A percentile compares a stretch with the other conserved stretches of the same genome.
phyloP scores from a whole-genome alignment of 768 basidiomycete species.

The Leccinum longicurvipes region DNA sequence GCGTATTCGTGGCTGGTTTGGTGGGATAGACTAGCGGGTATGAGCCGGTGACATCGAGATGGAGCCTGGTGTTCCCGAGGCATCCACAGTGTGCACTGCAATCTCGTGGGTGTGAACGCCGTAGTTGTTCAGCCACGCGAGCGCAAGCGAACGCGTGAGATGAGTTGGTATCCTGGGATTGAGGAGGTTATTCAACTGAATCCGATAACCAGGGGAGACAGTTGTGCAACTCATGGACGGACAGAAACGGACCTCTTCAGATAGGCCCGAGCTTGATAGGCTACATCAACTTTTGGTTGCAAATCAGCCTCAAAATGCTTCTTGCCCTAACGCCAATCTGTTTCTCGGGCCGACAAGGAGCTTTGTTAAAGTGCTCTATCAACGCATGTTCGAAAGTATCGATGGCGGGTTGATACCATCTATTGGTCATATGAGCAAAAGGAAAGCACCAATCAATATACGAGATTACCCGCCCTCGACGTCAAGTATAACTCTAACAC shows the following conservation, averaged over 20 bases:
- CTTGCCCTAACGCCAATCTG: slow-evolving; percentile 2
- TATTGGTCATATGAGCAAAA: slow-evolving; percentile 20
- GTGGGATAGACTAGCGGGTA: slow-evolving; percentile 64
- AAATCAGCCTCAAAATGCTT: slow-evolving; percentile 20
- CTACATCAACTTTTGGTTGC: slow-evolving; percentile 76
- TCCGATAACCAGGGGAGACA: background rate
- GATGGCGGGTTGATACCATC: slow-evolving; percentile 73
- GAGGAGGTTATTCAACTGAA: background rate
- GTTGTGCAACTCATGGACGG: slow-evolving; percentile 9
- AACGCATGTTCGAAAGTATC: slow-evolving; percentile 76
- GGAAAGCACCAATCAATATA: background rate
- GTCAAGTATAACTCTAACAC: slow-evolving; percentile 74
- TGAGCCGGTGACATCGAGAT: slow-evolving; percentile 56
- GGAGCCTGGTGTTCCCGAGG: slow-evolving; percentile 15
- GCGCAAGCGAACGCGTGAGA: slow-evolving; percentile 58
- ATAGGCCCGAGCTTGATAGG: slow-evolving; percentile 91
- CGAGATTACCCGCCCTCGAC: slow-evolving; percentile 71
- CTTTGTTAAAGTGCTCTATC: slow-evolving; percentile 72
- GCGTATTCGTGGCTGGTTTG: slow-evolving; percentile 70
- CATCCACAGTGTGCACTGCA: slow-evolving; percentile 36
- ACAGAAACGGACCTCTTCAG: slow-evolving; percentile 75
- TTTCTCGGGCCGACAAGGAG: slow-evolving; percentile 7
- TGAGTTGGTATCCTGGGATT: slow-evolving; percentile 60
- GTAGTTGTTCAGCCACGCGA: slow-evolving; percentile 65
- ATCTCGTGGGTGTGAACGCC: slow-evolving; percentile 81